Evolutionary conservation across 257 asterid genomes (phyloP).

Genomic region (Solanum appendiculatum): DNA sequence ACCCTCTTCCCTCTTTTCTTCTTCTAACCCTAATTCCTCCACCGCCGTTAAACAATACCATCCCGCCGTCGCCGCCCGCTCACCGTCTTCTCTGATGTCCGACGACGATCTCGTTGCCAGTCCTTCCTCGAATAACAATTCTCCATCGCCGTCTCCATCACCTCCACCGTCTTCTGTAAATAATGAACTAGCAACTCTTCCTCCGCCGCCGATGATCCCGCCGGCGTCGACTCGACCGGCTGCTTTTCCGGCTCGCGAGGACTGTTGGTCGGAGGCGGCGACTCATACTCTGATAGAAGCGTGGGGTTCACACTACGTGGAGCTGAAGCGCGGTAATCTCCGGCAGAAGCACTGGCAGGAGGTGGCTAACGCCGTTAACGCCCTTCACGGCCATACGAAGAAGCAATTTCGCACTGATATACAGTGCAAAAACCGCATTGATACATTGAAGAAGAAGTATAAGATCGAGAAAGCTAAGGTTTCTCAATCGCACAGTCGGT

Average conservation of each 20-base stretch:
- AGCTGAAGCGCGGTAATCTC: conserved; percentile 83
- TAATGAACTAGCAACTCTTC: not conserved
- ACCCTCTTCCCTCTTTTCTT: not conserved
- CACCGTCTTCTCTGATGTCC: conserved; percentile 7
- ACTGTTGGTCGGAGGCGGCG: conserved; percentile 86
- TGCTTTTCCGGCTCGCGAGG: conserved; percentile 54
- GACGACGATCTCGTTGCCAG: conserved; percentile 13
- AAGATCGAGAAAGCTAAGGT: conserved; percentile 68
- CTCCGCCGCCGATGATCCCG: conserved; percentile 9
- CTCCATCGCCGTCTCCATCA: conserved; percentile 15
- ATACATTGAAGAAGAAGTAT: conserved; percentile 81
- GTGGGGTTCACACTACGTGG: conserved; percentile 70
- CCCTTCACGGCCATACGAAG: conserved; percentile 43
- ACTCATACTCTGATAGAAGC: conserved; percentile 68
- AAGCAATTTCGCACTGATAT: conserved; percentile 72
- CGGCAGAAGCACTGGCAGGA: conserved; percentile 89
- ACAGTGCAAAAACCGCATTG: conserved; percentile 93
- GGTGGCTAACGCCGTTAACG: conserved; percentile 88
- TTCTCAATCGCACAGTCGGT: conserved; percentile 46
- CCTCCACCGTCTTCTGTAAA: conserved; percentile 3
- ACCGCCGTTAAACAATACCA: not conserved
- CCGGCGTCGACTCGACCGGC: conserved; percentile 19
- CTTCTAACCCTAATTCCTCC: not conserved
- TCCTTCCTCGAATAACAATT: not conserved
- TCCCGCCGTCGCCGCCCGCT: not conserved